A percentile compares a stretch with the other conserved stretches of the same genome.
Conservation (phyloP, 768 basidiomycete genomes). For the Rhizopogon vinicolor region DNA sequence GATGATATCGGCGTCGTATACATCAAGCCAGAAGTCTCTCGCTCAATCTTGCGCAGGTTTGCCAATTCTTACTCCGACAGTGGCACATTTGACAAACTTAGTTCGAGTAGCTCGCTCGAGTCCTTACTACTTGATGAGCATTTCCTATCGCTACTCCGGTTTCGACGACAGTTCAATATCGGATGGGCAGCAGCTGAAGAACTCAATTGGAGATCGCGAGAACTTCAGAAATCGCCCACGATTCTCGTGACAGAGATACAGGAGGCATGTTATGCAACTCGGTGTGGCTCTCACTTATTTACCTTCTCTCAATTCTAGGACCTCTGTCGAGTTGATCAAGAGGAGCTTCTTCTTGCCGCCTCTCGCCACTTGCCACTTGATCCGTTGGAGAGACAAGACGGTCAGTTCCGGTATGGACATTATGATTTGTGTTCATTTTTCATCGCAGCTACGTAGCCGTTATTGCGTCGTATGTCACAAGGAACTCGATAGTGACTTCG, state of each 20-base stretch:
- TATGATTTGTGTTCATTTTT: neutral
- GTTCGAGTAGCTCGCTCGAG: constrained; percentile 60
- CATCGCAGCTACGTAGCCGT: constrained; percentile 52
- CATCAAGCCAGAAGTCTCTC: neutral
- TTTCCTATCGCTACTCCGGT: constrained; percentile 49
- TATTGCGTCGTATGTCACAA: constrained; percentile 75
- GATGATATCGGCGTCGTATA: neutral
- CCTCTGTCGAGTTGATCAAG: constrained; percentile 34
- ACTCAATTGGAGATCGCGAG: constrained; percentile 42
- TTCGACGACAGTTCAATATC: constrained; percentile 46
- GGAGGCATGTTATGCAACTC: constrained; percentile 21
- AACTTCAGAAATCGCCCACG: constrained; percentile 34
- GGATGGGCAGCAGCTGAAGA: constrained; percentile 71
- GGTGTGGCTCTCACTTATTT: neutral
- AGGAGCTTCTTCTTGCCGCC: constrained; percentile 33
- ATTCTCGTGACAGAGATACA: constrained; percentile 31
- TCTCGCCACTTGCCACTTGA: constrained; percentile 52
- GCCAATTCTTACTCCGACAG: constrained; percentile 9
- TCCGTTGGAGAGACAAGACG: constrained; percentile 37
- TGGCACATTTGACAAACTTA: constrained; percentile 53
- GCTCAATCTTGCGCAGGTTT: neutral
- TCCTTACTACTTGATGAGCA: constrained; percentile 56
- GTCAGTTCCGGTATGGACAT: constrained; percentile 27
- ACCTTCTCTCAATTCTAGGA: constrained; percentile 2
- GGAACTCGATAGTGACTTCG: constrained; percentile 44